Conservation (phyloP, 441 rosid species). For the Populus hybrid region DNA sequence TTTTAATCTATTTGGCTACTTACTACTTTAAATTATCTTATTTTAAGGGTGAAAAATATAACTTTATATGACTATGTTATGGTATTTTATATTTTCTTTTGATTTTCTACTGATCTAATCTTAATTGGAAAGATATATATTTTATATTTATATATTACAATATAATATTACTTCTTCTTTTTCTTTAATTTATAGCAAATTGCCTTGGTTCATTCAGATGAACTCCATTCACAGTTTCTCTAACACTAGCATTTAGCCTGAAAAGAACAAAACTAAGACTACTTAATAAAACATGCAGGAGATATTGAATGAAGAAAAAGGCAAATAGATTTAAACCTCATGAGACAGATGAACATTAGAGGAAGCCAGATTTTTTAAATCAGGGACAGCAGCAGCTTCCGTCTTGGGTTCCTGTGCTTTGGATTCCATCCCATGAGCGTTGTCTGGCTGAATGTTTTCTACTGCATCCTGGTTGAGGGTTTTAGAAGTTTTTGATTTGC, state of each 20-base stretch:
- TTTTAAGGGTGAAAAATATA: too few species aligned
- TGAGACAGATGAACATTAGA: constrained; percentile 35
- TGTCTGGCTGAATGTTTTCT: constrained; percentile 37
- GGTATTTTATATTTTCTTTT: too few species aligned
- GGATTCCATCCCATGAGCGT: constrained; percentile 31
- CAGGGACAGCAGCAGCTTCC: constrained; percentile 39
- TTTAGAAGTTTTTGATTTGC: constrained; percentile 41
- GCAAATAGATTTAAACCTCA: constrained; percentile 36
- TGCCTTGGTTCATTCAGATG: too few species aligned
- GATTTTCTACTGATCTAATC: too few species aligned
- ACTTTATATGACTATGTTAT: too few species aligned
- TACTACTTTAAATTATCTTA: too few species aligned
- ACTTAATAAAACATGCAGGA: constrained; percentile 5
- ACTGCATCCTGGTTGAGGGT: constrained; percentile 28
- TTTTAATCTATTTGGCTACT: too few species aligned
- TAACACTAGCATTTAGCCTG: not conserved
- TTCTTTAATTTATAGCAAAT: too few species aligned
- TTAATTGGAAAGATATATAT: too few species aligned
- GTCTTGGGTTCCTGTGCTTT: constrained; percentile 28
- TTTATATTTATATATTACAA: too few species aligned
- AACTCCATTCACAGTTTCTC: not conserved
- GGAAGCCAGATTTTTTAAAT: constrained; percentile 28
- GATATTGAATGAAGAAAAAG: not conserved
- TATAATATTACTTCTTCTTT: too few species aligned
- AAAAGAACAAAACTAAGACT: not conserved